A percentile compares a stretch with the other conserved stretches of the same genome.
phyloP scores from a whole-genome alignment of 129 eudicot species.

The Scalesia atractyloides region DNA sequence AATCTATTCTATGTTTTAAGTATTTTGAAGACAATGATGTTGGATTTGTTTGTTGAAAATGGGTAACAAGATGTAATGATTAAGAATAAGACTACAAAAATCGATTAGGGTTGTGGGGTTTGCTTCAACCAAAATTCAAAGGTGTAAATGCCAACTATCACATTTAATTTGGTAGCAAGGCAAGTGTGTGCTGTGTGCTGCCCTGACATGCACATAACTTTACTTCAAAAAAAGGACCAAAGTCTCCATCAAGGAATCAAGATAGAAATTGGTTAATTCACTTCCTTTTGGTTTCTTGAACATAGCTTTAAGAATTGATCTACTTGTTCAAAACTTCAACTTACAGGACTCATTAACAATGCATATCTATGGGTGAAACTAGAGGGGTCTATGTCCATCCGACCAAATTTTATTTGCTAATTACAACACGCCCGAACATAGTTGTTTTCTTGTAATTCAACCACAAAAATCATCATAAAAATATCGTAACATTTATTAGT shows the following conservation, averaged over 20 bases:
- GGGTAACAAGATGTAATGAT: slow-evolving; percentile 25
- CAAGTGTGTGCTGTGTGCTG: slow-evolving; percentile 39
- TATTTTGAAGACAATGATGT: not conserved
- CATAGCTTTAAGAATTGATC: slow-evolving; percentile 24
- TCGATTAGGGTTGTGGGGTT: slow-evolving; percentile 34
- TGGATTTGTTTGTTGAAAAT: not conserved
- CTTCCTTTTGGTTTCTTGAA: slow-evolving; percentile 14
- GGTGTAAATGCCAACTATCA: slow-evolving; percentile 41
- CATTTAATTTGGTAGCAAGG: slow-evolving; percentile 44
- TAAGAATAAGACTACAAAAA: slow-evolving; percentile 20
- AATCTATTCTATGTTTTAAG: not conserved
- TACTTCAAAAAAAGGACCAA: slow-evolving; percentile 32
- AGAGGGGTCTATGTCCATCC: not conserved
- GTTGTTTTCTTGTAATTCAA: not conserved
- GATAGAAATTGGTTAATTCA: slow-evolving; percentile 34
- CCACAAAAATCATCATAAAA: no score
- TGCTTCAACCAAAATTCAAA: slow-evolving; percentile 43
- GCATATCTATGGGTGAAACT: not conserved
- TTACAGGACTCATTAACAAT: not conserved
- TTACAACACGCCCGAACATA: not conserved
- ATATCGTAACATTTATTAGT: not conserved
- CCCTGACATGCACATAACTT: slow-evolving; percentile 38
- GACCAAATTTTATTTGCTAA: not conserved
- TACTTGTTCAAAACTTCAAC: slow-evolving; percentile 14
- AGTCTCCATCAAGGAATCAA: slow-evolving; percentile 30